Evolutionary conservation across 208 protist genomes (phyloP), one percentile per base, ranked within the genome.

Genomic region (Leishmania lainsoni): DNA sequence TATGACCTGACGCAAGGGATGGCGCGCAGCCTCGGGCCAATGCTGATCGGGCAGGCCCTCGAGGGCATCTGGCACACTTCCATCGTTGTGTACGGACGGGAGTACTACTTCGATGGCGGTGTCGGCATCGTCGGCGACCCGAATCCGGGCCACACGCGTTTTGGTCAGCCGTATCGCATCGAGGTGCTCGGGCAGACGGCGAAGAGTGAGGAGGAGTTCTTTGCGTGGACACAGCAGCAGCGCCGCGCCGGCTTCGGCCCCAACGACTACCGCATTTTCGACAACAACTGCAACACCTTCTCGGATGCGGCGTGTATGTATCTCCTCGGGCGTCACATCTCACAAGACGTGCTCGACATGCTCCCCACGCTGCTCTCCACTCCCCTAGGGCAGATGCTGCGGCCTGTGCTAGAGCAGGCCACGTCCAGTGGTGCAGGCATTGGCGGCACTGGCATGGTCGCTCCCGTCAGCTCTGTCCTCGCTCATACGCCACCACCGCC

Each of bases 271-370:
- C 86, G 94, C 84, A 77, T 99, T 20, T 75, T 99, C 6, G 68
- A 94, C 22, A 92, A 97, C 78, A 99, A 99, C 90, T 99, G 97
- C 88, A 99, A 99, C 86, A 92, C 98, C 87, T 99, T 98, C 73
- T 95, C 97, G 4, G 92, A 98, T 45, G 93, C 86, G 35, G 91
- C 93, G 22, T 80, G 81, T 10, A 80, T 88, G 35, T 98, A 96
- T 87, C 77, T 98, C n/a, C 74, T 97, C 3, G 69, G 73, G 10
- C 72, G 78, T 20, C 85, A 91, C 81, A 97, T 96, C 79, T 87
- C 87, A 2, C 79, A 76, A 52, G 92, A 97, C 80, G 88, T 98
- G 16, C 80, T 89, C 5, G 84, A 93, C 51, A 95, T 98, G 89
- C 92, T 97, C 65, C 87, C 88, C 0, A 82, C 86, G 29, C 80